These are phyloP conservation scores for Monilinia aucupariae DNA, from an alignment of 2,329 filamentous ascomycete species.

Conservation along the genomic window DNA sequence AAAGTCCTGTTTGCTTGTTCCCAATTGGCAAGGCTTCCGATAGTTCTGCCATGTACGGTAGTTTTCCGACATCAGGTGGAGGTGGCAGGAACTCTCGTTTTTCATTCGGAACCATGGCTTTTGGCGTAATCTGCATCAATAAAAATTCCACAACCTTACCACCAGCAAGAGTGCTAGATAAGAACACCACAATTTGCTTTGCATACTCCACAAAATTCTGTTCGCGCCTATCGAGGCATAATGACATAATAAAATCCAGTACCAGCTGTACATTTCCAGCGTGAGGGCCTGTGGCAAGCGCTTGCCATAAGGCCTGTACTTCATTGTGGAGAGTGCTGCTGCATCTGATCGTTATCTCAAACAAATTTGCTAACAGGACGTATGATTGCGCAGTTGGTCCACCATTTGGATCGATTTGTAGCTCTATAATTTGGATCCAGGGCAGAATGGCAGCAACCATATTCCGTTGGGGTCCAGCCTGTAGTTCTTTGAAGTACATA, in stretches of 20 bases:
- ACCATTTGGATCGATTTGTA: constrained; percentile 86
- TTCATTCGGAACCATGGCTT: constrained; percentile 93
- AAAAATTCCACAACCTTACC: constrained; percentile 93
- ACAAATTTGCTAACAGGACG: constrained; percentile 87
- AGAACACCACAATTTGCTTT: constrained; percentile 95
- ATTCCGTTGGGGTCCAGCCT: constrained; percentile 79
- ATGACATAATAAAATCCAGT: constrained; percentile 89
- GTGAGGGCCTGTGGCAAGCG: constrained; percentile 85
- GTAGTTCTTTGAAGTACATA: constrained; percentile 82
- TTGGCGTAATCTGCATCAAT: constrained; percentile 82
- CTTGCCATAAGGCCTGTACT: constrained; percentile 96
- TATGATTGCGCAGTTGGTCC: constrained; percentile 88
- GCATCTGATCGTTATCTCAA: constrained; percentile 93
- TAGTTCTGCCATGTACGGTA: constrained; percentile 89
- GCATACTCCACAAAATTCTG: constrained; percentile 98
- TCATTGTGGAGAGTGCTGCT: constrained; percentile 88
- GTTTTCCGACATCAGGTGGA: constrained; percentile 64
- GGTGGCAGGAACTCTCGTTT: constrained; percentile 64
- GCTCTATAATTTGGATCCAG: constrained; percentile 91
- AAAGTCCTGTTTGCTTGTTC: constrained; percentile 88
- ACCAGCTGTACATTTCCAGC: constrained; percentile 91
- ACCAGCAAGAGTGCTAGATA: constrained; percentile 79
- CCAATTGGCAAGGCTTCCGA: constrained; percentile 73
- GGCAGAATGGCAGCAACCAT: constrained; percentile 91
- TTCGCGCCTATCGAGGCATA: constrained; percentile 88